phyloP scores from a whole-genome alignment of 2,329 filamentous ascomycete species.

The Aspergillus hiratsukae region DNA sequence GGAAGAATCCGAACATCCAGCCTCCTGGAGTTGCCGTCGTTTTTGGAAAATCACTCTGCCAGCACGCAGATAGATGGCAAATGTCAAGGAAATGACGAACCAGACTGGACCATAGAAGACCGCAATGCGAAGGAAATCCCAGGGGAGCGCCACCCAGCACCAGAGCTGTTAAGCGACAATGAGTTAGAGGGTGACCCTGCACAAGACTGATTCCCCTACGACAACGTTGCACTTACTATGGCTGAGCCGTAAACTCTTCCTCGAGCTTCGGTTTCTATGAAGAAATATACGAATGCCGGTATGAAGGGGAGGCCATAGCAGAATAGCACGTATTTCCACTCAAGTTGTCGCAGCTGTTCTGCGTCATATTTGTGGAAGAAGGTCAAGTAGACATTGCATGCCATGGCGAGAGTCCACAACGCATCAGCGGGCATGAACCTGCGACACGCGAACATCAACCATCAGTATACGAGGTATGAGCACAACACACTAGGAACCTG shows the following conservation, averaged over 20 bases:
- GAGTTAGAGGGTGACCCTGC: not conserved
- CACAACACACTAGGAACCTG: not conserved
- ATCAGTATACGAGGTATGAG: constrained; percentile 5
- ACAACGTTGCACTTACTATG: constrained; percentile 39
- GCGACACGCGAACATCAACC: not conserved
- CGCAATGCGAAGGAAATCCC: constrained; percentile 68
- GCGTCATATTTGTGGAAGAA: constrained; percentile 72
- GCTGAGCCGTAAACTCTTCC: constrained; percentile 70
- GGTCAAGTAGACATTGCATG: constrained; percentile 75
- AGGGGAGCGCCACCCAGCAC: constrained; percentile 70
- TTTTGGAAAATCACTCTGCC: constrained; percentile 47
- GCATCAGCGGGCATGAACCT: constrained; percentile 77
- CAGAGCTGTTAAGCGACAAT: constrained; percentile 55
- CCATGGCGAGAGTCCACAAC: constrained; percentile 76
- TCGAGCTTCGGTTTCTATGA: constrained; percentile 50
- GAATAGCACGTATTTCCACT: constrained; percentile 63
- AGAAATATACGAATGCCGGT: constrained; percentile 64
- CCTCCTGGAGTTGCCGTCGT: constrained; percentile 56
- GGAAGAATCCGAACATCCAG: constrained; percentile 47
- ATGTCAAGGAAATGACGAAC: constrained; percentile 37
- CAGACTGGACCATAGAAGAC: constrained; percentile 61
- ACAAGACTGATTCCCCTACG: not conserved
- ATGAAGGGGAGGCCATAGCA: constrained; percentile 73
- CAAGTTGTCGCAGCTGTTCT: constrained; percentile 59
- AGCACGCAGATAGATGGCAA: constrained; percentile 38